phyloP scores from a whole-genome alignment of 2,329 filamentous ascomycete genomes.

The Cryphonectria japonica region DNA sequence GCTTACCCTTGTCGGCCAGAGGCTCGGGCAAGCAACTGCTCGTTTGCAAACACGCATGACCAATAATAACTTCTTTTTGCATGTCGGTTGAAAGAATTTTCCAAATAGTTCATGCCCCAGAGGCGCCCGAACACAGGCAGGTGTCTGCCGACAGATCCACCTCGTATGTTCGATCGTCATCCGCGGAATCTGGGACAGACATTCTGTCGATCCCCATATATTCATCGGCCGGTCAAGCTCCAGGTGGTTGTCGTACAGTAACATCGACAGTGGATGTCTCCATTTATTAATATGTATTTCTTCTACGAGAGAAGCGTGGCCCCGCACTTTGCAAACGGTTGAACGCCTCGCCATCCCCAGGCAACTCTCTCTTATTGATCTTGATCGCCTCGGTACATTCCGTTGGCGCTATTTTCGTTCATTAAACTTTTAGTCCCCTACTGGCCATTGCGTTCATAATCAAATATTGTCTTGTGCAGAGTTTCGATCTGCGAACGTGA shows the following conservation, averaged over 20 bases:
- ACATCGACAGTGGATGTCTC: background rate
- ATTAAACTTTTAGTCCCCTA: background rate
- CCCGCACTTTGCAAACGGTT: no score
- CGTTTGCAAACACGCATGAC: background rate
- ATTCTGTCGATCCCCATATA: background rate
- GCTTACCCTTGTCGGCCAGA: background rate
- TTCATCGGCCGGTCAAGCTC: background rate
- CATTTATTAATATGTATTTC: no score
- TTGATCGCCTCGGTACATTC: background rate
- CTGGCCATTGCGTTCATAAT: no score
- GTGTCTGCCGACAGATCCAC: background rate
- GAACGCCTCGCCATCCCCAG: no score
- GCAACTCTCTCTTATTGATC: background rate
- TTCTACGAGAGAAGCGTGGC: background rate
- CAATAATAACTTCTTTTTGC: background rate
- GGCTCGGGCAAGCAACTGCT: background rate
- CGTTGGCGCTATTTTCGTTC: background rate
- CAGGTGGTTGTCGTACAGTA: no score
- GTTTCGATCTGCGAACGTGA: background rate
- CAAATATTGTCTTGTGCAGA: background rate
- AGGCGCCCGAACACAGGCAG: background rate
- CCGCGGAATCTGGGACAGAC: background rate
- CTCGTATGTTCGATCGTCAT: background rate
- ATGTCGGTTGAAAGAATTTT: background rate
- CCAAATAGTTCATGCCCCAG: background rate